Base-by-base conservation (phyloP, 257 asterid species). In the Forsythia suspensa region DNA sequence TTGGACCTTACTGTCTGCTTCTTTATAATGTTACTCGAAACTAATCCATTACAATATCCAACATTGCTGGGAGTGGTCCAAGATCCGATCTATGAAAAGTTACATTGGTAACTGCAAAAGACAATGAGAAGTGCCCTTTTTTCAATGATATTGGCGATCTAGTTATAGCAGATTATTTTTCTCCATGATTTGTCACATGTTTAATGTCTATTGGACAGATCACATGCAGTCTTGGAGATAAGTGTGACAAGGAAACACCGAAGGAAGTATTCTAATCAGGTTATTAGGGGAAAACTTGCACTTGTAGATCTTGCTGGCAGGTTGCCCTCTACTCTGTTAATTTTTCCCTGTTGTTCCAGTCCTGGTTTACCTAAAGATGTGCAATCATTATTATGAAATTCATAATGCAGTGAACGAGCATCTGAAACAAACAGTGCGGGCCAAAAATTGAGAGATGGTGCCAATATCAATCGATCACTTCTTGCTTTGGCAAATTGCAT, bases 251-350 rank as follows among this genome's bases (percentile, higher is more conserved):
- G 95, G 78, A 93, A 92, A 71, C 93, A 86, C 80, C 88, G 85
- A 76, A 81, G 88, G 78, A 84, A 88, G 83, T 87, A 88, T 85
- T 91, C 94, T 77, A 89, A 90, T 83, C 97, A 90, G 92, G 89
- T 95, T 77, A 83, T 91, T 75, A 90, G 84, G 85, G 99, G 98
- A 86, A 95, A 90, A 81, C 94, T 95, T 76, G 96, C 98, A 70
- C 89, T 95, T 67, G 99, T 95, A 76, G 99, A 95, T 90, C 97
- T 95, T 86, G 99, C 99, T 85, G 99, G 99, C 89, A 95, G 99
- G 99, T 95, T 48, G 86, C 59, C 34, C 51, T 80, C 63, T 76
- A 9, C 66, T 73, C 66, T 41, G 83, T 82, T 21, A 80, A 29
- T 75, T 83, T 52, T 83, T 72, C 69, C 70, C 43, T 43, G 55